Evolutionary conservation across 2,329 filamentous ascomycete genomes (phyloP).

Genomic region (Beauveria scarabaeidicola): DNA sequence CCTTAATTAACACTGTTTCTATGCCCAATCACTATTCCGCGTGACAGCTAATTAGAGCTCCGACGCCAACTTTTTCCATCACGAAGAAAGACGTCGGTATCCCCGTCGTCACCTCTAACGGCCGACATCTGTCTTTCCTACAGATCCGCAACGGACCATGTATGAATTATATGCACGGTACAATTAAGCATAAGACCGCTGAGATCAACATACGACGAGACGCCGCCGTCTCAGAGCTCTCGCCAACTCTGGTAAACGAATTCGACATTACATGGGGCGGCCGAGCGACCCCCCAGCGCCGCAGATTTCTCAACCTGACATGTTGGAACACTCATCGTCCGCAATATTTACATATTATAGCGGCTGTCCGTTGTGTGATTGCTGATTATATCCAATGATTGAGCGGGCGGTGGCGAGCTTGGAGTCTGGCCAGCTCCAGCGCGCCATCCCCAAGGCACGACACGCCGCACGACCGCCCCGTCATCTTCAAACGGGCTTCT

Average conservation of each 20-base stretch:
- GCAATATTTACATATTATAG: neutral
- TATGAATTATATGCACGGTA: neutral
- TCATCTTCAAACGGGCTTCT: conserved; percentile 42
- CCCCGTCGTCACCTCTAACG: neutral
- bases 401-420: conserved; percentile 48
- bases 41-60: conserved; percentile 5
- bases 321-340: neutral
- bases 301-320: neutral
- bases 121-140: neutral
- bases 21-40: no score
- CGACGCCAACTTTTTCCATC: conserved; percentile 10
- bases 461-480: conserved; percentile 31
- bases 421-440: conserved; percentile 47
- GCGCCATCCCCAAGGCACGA: conserved; percentile 35
- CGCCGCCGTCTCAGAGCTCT: neutral
- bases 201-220: neutral
- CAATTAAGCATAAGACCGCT: neutral
- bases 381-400: conserved; percentile 36
- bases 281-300: neutral
- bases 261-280: neutral
- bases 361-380: neutral
- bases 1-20: no score
- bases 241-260: neutral
- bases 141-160: neutral
- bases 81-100: neutral